Evolutionary conservation across 148 eudicot genomes (phyloP).

Genomic region (Amaranthus cruentus): DNA sequence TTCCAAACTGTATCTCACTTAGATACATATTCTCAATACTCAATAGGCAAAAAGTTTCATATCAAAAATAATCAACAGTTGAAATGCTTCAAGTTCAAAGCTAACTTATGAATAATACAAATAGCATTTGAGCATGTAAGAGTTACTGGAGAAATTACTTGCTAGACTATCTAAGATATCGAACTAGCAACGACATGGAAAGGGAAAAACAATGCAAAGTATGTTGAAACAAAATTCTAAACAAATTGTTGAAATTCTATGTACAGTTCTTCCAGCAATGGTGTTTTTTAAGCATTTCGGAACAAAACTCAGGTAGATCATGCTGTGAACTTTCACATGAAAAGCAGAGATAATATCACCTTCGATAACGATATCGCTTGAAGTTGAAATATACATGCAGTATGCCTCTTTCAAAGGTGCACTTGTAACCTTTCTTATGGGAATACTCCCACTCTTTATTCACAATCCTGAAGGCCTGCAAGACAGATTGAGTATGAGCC

Average conservation of each 20-base stretch:
- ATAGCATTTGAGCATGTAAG: not conserved
- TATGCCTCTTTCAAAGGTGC: conserved; percentile 92
- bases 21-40: too few species aligned
- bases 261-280: conserved; percentile 1
- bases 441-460: conserved; percentile 99
- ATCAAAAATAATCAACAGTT: not conserved
- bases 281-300: not conserved
- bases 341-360: conserved; percentile 36
- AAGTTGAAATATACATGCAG: conserved; percentile 88
- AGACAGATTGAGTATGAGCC: not conserved
- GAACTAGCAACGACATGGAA: too few species aligned
- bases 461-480: conserved; percentile 83
- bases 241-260: conserved; percentile 6
- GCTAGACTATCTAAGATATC: too few species aligned
- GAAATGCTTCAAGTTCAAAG: not conserved
- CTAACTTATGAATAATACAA: not conserved
- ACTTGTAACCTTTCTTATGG: conserved; percentile 91
- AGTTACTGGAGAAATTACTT: too few species aligned
- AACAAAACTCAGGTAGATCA: not conserved
- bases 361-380: conserved; percentile 75
- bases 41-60: too few species aligned
- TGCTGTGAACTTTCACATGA: not conserved
- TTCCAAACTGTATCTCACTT: too few species aligned
- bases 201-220: not conserved
- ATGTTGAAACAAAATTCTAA: not conserved